Conservation (phyloP, 1,139 yeast species). For the Yamadazyma aaseri region DNA sequence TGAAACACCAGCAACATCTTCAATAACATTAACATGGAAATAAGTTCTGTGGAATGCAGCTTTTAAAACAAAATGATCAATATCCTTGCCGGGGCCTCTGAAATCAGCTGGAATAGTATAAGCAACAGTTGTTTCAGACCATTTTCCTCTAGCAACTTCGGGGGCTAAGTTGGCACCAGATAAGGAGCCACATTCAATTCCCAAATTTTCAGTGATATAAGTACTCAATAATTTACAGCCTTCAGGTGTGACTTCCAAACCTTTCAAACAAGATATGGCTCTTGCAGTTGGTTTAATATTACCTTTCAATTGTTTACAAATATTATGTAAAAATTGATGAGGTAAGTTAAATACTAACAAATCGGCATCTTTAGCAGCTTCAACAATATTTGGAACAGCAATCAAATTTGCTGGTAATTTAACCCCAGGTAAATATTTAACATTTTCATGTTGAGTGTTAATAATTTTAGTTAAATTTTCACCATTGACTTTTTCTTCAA, state of each 20-base stretch:
- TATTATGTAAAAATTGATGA: slow-evolving; percentile 81
- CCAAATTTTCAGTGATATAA: slow-evolving; percentile 71
- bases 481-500: slow-evolving; percentile 43
- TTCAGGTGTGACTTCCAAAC: slow-evolving; percentile 76
- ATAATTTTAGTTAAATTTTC: slow-evolving; percentile 45
- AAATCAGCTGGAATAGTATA: slow-evolving; percentile 70
- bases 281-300: slow-evolving; percentile 65
- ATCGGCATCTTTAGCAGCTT: slow-evolving; percentile 55
- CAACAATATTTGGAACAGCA: slow-evolving; percentile 40
- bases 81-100: slow-evolving; percentile 71
- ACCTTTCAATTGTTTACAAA: slow-evolving; percentile 74
- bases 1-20: slow-evolving; percentile 91
- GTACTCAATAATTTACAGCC: slow-evolving; percentile 81
- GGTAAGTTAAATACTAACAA: slow-evolving; percentile 88
- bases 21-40: slow-evolving; percentile 87
- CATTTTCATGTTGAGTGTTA: slow-evolving; percentile 45
- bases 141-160: slow-evolving; percentile 89
- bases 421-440: slow-evolving; percentile 46
- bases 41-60: slow-evolving; percentile 90
- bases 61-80: slow-evolving; percentile 66
- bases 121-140: slow-evolving; percentile 95
- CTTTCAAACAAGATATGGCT: slow-evolving; percentile 92
- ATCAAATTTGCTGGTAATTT: slow-evolving; percentile 42
- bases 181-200: slow-evolving; percentile 88
- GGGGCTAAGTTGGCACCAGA: slow-evolving; percentile 95